Evolutionary conservation across 495 filamentous ascomycete species (phyloP).

Genomic region (Endocarpon pusillum): DNA sequence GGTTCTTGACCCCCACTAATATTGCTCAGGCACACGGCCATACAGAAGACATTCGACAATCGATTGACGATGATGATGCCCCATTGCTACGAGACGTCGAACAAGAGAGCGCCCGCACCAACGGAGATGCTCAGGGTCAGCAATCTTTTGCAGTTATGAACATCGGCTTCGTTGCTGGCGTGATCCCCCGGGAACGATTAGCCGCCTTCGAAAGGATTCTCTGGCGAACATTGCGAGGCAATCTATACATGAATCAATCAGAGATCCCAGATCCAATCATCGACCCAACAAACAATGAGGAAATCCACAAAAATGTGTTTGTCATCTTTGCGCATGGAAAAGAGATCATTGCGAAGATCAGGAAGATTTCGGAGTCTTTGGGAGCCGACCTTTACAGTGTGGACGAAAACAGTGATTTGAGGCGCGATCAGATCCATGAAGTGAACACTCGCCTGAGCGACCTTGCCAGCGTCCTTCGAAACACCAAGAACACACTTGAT

Average conservation of each 20-base stretch:
- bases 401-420: constrained; percentile 87
- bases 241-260: constrained; percentile 99
- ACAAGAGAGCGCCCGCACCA: constrained; percentile 42
- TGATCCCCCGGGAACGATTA: constrained; percentile 84
- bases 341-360: constrained; percentile 93
- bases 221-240: constrained; percentile 90
- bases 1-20: constrained; percentile 12
- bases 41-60: constrained; percentile 88
- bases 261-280: constrained; percentile 92
- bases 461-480: constrained; percentile 74
- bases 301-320: constrained; percentile 91
- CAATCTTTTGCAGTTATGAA: constrained; percentile 90
- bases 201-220: constrained; percentile 92
- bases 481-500: constrained; percentile 91
- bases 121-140: constrained; percentile 54
- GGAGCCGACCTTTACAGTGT: constrained; percentile 90
- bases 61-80: constrained; percentile 69
- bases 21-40: constrained; percentile 58
- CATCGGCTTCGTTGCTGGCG: constrained; percentile 98
- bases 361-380: constrained; percentile 95
- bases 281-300: constrained; percentile 81
- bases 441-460: constrained; percentile 86
- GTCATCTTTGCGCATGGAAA: constrained; percentile 98
- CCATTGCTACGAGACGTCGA: constrained; percentile 75
- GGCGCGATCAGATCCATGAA: constrained; percentile 88